Conservation (phyloP, 2,329 filamentous ascomycete species). For the Daldinia sp. region DNA sequence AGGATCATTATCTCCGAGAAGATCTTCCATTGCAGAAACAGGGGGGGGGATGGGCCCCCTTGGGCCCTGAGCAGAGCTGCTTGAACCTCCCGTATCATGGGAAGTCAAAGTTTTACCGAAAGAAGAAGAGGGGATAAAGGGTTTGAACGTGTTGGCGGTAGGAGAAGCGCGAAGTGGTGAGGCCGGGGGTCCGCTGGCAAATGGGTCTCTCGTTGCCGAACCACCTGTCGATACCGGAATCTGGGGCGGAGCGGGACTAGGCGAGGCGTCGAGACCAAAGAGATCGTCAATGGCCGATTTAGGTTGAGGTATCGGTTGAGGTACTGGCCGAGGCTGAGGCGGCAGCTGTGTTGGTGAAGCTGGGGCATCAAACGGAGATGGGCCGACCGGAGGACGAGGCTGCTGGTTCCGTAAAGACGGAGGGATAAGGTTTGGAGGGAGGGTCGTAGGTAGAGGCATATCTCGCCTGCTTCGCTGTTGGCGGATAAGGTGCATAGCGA, state of each 20-base stretch:
- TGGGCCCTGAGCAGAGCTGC: conserved; percentile 54
- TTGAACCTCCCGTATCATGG: conserved; percentile 75
- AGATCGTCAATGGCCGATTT: conserved; percentile 92
- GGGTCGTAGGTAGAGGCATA: conserved; percentile 72
- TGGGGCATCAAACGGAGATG: conserved; percentile 61
- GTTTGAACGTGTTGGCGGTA: conserved; percentile 73
- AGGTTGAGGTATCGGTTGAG: conserved; percentile 48
- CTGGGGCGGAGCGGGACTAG: conserved; percentile 65
- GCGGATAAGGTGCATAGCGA: conserved; percentile 96
- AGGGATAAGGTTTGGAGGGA: conserved; percentile 84
- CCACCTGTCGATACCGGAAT: conserved; percentile 76
- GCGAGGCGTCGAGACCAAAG: conserved; percentile 83
- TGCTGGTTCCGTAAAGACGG: conserved; percentile 81
- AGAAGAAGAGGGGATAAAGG: conserved; percentile 89
- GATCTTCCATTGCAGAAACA: conserved; percentile 71
- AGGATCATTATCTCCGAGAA: conserved; percentile 89
- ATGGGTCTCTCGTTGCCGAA: conserved; percentile 71
- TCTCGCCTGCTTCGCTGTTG: conserved; percentile 82
- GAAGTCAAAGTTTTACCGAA: conserved; percentile 86
- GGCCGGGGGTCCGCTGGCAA: conserved; percentile 62
- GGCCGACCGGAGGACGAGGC: conserved; percentile 56
- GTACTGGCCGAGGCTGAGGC: conserved; percentile 26
- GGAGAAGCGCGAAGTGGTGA: conserved; percentile 62
- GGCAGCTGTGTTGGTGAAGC: conserved; percentile 44
- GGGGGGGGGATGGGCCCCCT: conserved; percentile 53